Base-by-base conservation (phyloP, 768 basidiomycete genomes). In the Trametes gibbosa region DNA sequence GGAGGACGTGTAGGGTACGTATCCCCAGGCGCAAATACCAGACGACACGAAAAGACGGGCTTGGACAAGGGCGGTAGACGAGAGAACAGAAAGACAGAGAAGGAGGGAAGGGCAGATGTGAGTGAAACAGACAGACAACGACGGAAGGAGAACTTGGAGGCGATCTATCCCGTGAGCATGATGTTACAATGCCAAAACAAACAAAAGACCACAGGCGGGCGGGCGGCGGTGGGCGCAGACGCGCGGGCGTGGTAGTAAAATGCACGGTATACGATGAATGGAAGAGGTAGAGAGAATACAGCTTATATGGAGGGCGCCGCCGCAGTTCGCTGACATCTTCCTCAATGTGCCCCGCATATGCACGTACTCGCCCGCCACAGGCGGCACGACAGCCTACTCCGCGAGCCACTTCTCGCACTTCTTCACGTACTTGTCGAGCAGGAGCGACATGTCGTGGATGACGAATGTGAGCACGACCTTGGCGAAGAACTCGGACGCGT, bases 401-500 rank as follows among this genome's bases (percentile, higher is more conserved):
- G 85, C 89, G 37, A 93, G 80, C 90, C 91, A 92, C 74, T 92
- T 92, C 75, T 92, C 92, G 74, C 90, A 92, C 72, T 91, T 90
- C 81, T 94, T 94, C 63, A 87, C 89, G 72, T 94, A 95, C 75
- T 95, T 95, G 78, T 95, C 94, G 61, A 95, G 78, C 50, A 95
- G 75, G 67, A 88, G 85, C 41, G 90, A 90, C 63, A 94, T 79
- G 71, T 95, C 92, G 53, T 86, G 85, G 66, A 96, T 85, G 67
- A 96, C 92, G 70, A 96, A 95, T 17, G 90, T 90, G 61, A 94
- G 79, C 54, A 96, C 84, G 61, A 95, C 92, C 53, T 81, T 89
- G 24, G 90, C 90, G 66, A 95, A 96, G 71, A 96, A 96, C 68
- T 95, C 91, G n/a, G 91, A 92, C 34, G 85, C 81, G 62, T 89